Conservation (phyloP, 768 basidiomycete species). For the Hygrocybe punicea region DNA sequence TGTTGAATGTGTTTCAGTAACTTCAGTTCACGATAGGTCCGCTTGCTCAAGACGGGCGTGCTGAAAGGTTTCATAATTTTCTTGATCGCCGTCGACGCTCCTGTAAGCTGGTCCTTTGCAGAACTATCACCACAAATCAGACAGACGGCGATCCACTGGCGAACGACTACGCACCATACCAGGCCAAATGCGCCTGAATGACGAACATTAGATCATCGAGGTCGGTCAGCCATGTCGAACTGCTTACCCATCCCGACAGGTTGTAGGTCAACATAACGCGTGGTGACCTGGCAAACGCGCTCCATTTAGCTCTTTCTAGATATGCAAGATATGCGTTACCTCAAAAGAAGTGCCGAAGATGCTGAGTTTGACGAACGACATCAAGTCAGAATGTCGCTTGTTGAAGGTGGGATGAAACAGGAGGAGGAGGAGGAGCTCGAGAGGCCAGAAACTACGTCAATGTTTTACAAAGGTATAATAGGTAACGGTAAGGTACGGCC, state of each 20-base stretch:
- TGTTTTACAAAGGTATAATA: too few species aligned
- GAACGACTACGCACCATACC: conserved; percentile 67
- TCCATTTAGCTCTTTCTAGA: conserved; percentile 7
- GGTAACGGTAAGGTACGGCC: too few species aligned
- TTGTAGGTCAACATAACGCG: conserved; percentile 97
- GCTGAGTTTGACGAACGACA: conserved; percentile 97
- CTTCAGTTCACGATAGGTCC: conserved; percentile 97
- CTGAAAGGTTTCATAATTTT: conserved; percentile 99
- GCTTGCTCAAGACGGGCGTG: conserved; percentile 95
- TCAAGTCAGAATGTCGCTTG: conserved; percentile 27
- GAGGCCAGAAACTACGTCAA: background rate
- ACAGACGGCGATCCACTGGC: background rate
- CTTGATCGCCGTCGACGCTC: conserved; percentile 95
- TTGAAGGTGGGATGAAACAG: background rate
- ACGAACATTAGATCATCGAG: conserved; percentile 15
- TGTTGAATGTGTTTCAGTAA: conserved; percentile 97
- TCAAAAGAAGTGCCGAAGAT: conserved; percentile 99
- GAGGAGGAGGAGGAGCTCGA: background rate
- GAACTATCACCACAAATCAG: conserved; percentile 52
- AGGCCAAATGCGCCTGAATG: conserved; percentile 88
- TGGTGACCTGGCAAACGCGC: conserved; percentile 88
- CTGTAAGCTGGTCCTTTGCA: conserved; percentile 92
- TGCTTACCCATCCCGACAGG: conserved; percentile 96
- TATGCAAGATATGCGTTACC: conserved; percentile 42
- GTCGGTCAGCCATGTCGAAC: background rate